These are phyloP conservation scores for Aspergillus brasiliensis DNA, from an alignment of 2,329 filamentous ascomycete species.

Conservation along the genomic window DNA sequence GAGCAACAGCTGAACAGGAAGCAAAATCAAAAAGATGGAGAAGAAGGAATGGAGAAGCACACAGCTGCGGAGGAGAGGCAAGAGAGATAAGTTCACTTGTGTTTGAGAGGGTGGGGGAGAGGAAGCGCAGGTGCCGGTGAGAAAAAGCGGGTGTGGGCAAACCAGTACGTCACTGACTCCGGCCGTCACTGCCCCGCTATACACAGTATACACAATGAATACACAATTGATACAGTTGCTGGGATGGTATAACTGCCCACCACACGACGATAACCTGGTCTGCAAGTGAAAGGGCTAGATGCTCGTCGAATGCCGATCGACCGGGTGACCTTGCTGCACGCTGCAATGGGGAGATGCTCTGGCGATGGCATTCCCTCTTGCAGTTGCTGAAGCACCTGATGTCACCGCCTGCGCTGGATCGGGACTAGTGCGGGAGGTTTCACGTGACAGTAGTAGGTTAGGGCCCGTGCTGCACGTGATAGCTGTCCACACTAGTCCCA, in stretches of 20 bases:
- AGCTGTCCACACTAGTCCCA: background rate
- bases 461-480: constrained; percentile 4
- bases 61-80: constrained; percentile 13
- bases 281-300: background rate
- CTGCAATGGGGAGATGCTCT: background rate
- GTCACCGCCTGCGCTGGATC: constrained; percentile 10
- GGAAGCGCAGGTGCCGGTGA: constrained; percentile 36
- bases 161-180: constrained; percentile 24
- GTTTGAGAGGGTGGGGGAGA: constrained; percentile 17
- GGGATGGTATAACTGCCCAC: background rate
- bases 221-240: background rate
- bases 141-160: constrained; percentile 35
- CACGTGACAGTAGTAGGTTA: constrained; percentile 13
- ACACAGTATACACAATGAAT: too few species aligned
- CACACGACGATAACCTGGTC: background rate
- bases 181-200: background rate
- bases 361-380: background rate
- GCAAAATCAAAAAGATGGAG: constrained; percentile 12
- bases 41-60: constrained; percentile 1
- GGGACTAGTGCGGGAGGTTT: background rate
- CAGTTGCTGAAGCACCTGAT: constrained; percentile 13
- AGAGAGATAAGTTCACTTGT: constrained; percentile 17
- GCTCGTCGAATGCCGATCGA: background rate
- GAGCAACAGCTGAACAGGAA: constrained; percentile 11
- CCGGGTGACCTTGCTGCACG: background rate